Evolutionary conservation across 2,329 filamentous ascomycete species (phyloP).

Genomic region (Trichoderma hamatum): DNA sequence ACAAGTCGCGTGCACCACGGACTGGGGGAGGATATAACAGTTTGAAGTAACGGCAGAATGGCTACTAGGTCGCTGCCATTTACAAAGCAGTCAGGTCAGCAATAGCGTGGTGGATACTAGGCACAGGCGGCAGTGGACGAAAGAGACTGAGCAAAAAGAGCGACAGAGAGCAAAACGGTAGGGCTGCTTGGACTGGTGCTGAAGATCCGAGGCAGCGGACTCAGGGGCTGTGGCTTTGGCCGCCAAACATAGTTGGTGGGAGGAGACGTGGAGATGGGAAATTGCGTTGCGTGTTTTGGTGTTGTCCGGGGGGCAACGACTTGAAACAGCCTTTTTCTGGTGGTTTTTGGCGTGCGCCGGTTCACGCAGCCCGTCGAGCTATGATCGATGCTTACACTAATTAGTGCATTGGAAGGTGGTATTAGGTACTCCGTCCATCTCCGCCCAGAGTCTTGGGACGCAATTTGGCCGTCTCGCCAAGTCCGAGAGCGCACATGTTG

Average conservation of each 20-base stretch:
- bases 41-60: conserved; percentile 3
- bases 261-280: conserved; percentile 32
- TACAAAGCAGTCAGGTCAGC: conserved; percentile 17
- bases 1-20: conserved; percentile 19
- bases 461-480: not conserved
- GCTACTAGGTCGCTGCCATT: not conserved
- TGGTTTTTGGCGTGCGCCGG: conserved; percentile 8
- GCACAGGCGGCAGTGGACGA: not conserved
- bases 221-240: conserved; percentile 23
- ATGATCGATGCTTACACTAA: conserved; percentile 3
- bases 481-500: conserved; percentile 3
- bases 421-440: conserved; percentile 14
- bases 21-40: conserved; percentile 18
- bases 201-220: conserved; percentile 24
- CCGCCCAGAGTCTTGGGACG: not conserved
- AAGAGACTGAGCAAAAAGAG: conserved; percentile 4
- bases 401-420: conserved; percentile 13
- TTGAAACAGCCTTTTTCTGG: conserved; percentile 26
- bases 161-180: conserved; percentile 3
- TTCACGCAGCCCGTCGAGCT: conserved; percentile 18
- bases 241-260: conserved; percentile 27
- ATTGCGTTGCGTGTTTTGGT: conserved; percentile 34
- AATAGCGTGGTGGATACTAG: conserved; percentile 19
- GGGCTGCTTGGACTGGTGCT: conserved; percentile 26
- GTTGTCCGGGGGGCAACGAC: conserved; percentile 25